Evolutionary conservation across 768 basidiomycete genomes (phyloP), one percentile per base, ranked within the genome.

Genomic region (Dacryopinax spathularia): DNA sequence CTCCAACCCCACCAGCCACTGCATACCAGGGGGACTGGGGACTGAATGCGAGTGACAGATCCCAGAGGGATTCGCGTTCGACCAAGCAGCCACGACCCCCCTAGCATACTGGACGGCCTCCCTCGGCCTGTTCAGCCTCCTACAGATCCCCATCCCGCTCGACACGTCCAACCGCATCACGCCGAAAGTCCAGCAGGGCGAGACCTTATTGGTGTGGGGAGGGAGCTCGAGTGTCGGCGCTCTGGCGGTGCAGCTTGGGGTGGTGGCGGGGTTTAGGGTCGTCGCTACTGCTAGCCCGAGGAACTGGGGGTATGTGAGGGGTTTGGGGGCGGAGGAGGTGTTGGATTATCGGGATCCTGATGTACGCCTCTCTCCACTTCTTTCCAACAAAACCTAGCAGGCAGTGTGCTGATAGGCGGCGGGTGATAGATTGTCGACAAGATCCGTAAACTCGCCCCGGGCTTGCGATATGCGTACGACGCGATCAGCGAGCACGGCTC

Each of bases 1-100:
- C 15, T 2, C 7, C 29, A 56, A 10, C 29, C 29, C 5, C 39
- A 56, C 25, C 48, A 15, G 5, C 5, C 48, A 25, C 27, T 60
- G 2, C 44, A n/a, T n/a, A n/a, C n/a, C n/a, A n/a, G n/a, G n/a
- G n/a, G n/a, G n/a, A n/a, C n/a, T n/a, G n/a, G n/a, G n/a, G n/a
- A n/a, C n/a, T n/a, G n/a, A n/a, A n/a, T n/a, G n/a, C n/a, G n/a
- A n/a, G n/a, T n/a, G n/a, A n/a, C n/a, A 81, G 79, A 78, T 83
- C 34, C 82, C 82, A 1, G 70, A 73, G 3, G 76, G 73, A 36
- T 39, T 81, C 56, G 75, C 78, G 1, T 81, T 79, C 65, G 82
- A 81, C 16, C 73, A 80, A 63, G 82, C 77, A 1, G 67, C 79
- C 0, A 77, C 82, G 1, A 68, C 84, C n/a, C 80, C 82, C 9